Evolutionary conservation across 2,329 filamentous ascomycete genomes (phyloP).

Genomic region (Trichophyton equinum): DNA sequence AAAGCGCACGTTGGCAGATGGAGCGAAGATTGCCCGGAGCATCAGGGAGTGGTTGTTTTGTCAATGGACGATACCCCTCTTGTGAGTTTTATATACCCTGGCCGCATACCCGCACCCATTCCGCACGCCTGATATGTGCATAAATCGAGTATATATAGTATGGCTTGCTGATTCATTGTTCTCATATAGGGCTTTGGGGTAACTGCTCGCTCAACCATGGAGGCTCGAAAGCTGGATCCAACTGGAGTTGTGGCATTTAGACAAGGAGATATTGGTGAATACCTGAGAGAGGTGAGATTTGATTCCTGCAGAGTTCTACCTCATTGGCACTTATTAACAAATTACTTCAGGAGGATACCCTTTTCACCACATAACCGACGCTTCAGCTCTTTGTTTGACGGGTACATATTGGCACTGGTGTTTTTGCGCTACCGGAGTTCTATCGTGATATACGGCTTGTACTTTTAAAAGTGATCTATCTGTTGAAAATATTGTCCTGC

Average conservation of each 20-base stretch:
- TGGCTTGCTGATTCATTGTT: not conserved
- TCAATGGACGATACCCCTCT: constrained; percentile 81
- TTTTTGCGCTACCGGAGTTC: constrained; percentile 2
- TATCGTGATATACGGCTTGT: not conserved
- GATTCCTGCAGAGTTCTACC: not conserved
- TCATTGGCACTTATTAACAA: constrained; percentile 10
- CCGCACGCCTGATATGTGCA: no score
- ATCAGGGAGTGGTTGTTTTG: constrained; percentile 80
- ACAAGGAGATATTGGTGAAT: constrained; percentile 90
- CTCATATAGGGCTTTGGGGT: constrained; percentile 66
- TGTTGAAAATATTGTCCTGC: not conserved
- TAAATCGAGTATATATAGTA: not conserved
- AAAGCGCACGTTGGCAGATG: constrained; percentile 72
- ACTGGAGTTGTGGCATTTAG: constrained; percentile 82
- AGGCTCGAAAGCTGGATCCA: constrained; percentile 72
- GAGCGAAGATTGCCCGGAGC: constrained; percentile 85
- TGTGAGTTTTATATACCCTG: constrained; percentile 27
- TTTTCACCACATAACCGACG: constrained; percentile 42
- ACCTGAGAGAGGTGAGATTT: constrained; percentile 57
- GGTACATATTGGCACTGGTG: not conserved
- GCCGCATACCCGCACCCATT: no score
- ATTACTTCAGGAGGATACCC: constrained; percentile 41
- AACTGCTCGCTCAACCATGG: constrained; percentile 73
- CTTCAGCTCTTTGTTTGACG: not conserved
- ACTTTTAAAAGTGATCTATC: not conserved